Evolutionary conservation across 2,329 filamentous ascomycete genomes (phyloP), one percentile per base, ranked within the genome.

Genomic region (Ophiosphaerella narmari): DNA sequence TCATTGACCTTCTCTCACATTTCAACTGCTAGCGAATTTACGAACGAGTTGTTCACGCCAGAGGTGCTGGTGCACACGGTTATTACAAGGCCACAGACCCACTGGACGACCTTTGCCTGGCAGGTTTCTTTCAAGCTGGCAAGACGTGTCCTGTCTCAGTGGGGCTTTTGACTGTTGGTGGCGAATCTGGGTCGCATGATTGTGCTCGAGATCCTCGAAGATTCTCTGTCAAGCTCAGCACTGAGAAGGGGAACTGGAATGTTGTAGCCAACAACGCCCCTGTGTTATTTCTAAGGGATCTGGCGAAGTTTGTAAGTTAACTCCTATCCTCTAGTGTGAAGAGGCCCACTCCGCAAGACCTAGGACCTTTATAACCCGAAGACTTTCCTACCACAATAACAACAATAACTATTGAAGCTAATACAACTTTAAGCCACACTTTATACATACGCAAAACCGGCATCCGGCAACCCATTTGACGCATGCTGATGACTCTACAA

Each of bases 391-490:
- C 18, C 18, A 4, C 18, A 21, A 21, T 21, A 21, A 21, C 18
- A 29, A 8, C 5, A 29, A 29, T 29, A 29, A 29, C 11, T 4
- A 7, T 29, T 11, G 11, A 7, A 29, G 6, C 26, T 29, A 29
- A 29, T 11, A 29, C 4, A 29, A 7, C 26, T 3, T 11, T 29
- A 5, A 29, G 26, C 6, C 18, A 9, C 77, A 86, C 64, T 86
- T 89, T 64, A 89, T 89, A 45, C 87, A 89, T 67, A 88, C 86
- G 0, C 87, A 90, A 68, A 90, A 90, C 78, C 79, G 87, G n/a
- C 78, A 90, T 63, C 87, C 87, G 0, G 80, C 85, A 58, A 89
- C 86, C 3, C 85, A 90, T 66, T 72, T 89, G 5, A 86, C 83
- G 40, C 84, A 89, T 71, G 84, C 86, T 13, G 80, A 83, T 42